phyloP scores from a whole-genome alignment of 352 stramenopile genomes.

The Albugo candida region DNA sequence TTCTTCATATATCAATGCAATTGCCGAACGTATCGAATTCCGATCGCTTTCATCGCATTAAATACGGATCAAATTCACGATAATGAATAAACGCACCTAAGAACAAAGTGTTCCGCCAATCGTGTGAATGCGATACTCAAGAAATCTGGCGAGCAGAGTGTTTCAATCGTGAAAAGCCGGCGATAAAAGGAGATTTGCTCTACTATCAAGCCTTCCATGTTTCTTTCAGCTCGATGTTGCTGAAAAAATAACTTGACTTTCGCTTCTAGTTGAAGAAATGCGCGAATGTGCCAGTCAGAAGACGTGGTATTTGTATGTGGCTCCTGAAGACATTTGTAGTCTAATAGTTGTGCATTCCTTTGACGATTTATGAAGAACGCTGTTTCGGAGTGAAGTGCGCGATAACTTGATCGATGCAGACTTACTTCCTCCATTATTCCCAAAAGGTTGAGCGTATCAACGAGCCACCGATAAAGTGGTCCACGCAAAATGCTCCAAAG shows the following conservation, averaged over 20 bases:
- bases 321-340: too few species aligned
- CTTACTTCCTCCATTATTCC: too few species aligned
- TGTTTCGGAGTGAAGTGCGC: too few species aligned
- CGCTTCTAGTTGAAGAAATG: not conserved
- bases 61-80: not conserved
- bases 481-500: too few species aligned
- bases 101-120: conserved; percentile 26
- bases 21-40: conserved; percentile 14
- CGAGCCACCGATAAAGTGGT: too few species aligned
- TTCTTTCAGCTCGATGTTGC: not conserved
- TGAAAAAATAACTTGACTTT: not conserved
- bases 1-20: conserved; percentile 22
- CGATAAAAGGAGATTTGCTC: conserved; percentile 35
- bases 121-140: conserved; percentile 29
- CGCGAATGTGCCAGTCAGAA: too few species aligned
- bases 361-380: too few species aligned
- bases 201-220: conserved; percentile 3
- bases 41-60: conserved; percentile 14
- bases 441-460: too few species aligned
- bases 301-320: too few species aligned
- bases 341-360: too few species aligned
- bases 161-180: conserved; percentile 28
- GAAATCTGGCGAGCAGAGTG: conserved; percentile 44
- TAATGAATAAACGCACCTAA: conserved; percentile 10
- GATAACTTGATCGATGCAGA: too few species aligned